Evolutionary conservation across 2,329 filamentous ascomycete species (phyloP).

Genomic region (Fusarium pseudograminearum): DNA sequence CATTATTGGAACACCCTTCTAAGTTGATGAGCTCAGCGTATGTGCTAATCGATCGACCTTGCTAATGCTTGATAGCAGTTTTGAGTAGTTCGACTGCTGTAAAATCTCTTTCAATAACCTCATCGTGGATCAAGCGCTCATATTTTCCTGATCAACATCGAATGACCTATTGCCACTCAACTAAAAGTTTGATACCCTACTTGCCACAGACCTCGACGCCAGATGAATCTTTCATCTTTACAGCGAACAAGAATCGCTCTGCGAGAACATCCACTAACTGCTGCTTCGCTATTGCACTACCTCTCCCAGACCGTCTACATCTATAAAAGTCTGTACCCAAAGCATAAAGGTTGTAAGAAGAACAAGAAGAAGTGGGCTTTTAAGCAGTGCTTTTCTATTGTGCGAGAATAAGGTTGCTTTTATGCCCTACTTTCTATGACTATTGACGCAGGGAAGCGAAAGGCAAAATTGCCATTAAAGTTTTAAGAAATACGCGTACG

Average conservation of each 20-base stretch:
- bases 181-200: neutral
- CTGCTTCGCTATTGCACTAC: neutral
- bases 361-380: too few species aligned
- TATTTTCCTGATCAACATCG: neutral
- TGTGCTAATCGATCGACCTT: neutral
- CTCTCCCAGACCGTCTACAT: neutral
- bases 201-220: neutral
- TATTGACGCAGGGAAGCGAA: too few species aligned
- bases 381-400: too few species aligned
- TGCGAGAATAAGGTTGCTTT: too few species aligned
- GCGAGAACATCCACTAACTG: neutral
- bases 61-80: neutral
- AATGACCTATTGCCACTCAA: neutral
- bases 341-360: neutral
- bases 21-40: neutral
- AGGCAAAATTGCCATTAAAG: too few species aligned
- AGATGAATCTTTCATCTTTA: neutral
- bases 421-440: too few species aligned
- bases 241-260: neutral
- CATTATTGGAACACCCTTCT: rapidly evolving
- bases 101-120: neutral
- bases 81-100: neutral
- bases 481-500: too few species aligned
- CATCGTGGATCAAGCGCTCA: neutral
- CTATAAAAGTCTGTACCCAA: neutral